These are phyloP conservation scores for Hordeum pubiflorum DNA, from an alignment of 202 grass and related monocot genomes.

Conservation along the genomic window DNA sequence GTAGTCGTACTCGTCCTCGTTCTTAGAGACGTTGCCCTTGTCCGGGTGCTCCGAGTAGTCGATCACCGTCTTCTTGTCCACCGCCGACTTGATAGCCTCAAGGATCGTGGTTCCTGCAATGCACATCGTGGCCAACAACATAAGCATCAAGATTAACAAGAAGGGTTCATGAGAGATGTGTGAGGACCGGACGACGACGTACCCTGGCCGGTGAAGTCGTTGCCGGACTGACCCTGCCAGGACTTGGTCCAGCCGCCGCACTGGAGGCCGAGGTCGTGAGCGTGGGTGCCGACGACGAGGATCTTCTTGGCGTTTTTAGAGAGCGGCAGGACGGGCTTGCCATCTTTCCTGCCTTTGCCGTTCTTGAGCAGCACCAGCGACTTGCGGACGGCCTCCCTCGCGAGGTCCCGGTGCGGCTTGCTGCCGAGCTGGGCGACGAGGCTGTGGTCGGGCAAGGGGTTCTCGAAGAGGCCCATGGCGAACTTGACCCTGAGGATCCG, in stretches of 20 bases:
- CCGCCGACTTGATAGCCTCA: conserved; percentile 53
- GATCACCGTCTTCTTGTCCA: conserved; percentile 50
- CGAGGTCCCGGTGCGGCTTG: conserved; percentile 43
- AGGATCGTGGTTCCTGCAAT: conserved; percentile 63
- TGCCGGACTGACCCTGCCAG: conserved; percentile 48
- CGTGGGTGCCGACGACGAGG: conserved; percentile 60
- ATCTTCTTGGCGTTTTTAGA: conserved; percentile 50
- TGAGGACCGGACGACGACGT: not conserved
- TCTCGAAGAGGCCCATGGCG: conserved; percentile 58
- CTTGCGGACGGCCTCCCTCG: conserved; percentile 63
- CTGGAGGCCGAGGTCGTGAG: conserved; percentile 64
- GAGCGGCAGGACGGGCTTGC: conserved; percentile 36
- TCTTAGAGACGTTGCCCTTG: conserved; percentile 35
- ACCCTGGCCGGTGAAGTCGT: conserved; percentile 49
- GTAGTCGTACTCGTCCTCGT: conserved; percentile 43
- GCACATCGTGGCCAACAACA: not conserved
- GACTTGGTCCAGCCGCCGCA: conserved; percentile 61
- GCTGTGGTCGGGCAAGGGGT: conserved; percentile 39
- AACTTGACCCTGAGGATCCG: conserved; percentile 69
- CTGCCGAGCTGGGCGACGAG: conserved; percentile 26
- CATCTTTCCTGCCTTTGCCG: conserved; percentile 4
- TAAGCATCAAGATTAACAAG: not conserved
- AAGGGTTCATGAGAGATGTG: not conserved
- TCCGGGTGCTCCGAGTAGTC: conserved; percentile 59
- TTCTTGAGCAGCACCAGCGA: conserved; percentile 80